Conservation (phyloP, 768 basidiomycete species). For the Leucocoprinus sp. region DNA sequence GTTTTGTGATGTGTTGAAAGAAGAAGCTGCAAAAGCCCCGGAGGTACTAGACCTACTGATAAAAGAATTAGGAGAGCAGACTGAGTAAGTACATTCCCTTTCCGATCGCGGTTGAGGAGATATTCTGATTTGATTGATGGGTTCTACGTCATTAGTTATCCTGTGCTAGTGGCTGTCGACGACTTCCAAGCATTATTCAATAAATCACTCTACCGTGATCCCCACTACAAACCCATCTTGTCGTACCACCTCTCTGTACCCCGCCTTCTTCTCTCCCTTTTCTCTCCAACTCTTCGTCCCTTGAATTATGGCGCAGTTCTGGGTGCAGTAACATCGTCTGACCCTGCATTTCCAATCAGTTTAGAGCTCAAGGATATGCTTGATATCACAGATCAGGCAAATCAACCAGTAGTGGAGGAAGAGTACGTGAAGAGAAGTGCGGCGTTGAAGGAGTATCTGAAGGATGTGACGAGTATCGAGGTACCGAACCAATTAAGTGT, state of each 20-base stretch:
- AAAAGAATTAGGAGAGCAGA: slow-evolving; percentile 55
- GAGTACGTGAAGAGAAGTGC: slow-evolving; percentile 51
- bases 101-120: not conserved
- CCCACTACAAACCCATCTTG: slow-evolving; percentile 58
- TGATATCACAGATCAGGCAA: slow-evolving; percentile 18
- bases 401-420: slow-evolving; percentile 15
- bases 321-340: slow-evolving; percentile 57
- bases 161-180: slow-evolving; percentile 79
- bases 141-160: slow-evolving; percentile 37
- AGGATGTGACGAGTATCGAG: slow-evolving; percentile 32
- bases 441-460: slow-evolving; percentile 42
- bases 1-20: slow-evolving; percentile 51
- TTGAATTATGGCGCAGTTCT: slow-evolving; percentile 66
- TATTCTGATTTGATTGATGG: not conserved
- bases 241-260: slow-evolving; percentile 77
- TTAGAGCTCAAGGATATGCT: slow-evolving; percentile 47
- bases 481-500: slow-evolving; percentile 52
- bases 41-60: slow-evolving; percentile 51
- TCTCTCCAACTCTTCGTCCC: slow-evolving; percentile 52
- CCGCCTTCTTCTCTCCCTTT: slow-evolving; percentile 68
- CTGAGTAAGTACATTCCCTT: slow-evolving; percentile 34
- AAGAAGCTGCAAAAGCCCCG: slow-evolving; percentile 38
- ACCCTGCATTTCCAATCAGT: slow-evolving; percentile 49
- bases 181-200: slow-evolving; percentile 81
- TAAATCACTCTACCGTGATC: slow-evolving; percentile 61